These are phyloP conservation scores for Apophysomyces elegans DNA, from an alignment of 371 early-diverging fungal species.

Conservation along the genomic window DNA sequence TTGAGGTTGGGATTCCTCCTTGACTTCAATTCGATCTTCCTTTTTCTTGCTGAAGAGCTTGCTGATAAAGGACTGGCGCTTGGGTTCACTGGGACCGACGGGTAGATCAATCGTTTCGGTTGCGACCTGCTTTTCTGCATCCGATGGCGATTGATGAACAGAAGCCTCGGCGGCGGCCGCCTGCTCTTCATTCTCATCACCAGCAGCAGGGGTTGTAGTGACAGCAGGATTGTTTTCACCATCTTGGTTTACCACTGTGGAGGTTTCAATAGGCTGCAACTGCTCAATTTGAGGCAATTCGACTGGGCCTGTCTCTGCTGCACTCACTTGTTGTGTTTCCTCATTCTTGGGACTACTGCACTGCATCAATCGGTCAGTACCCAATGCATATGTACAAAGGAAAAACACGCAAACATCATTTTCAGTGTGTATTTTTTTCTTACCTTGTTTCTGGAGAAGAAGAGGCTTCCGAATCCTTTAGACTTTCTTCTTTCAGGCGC, in stretches of 20 bases:
- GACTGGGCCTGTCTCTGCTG: conserved; percentile 11
- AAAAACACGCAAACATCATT: not conserved
- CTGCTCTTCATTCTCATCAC: conserved; percentile 1
- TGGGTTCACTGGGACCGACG: conserved; percentile 49
- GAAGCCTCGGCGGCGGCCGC: not conserved
- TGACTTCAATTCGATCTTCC: conserved; percentile 18
- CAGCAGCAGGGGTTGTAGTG: not conserved
- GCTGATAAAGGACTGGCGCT: conserved; percentile 29
- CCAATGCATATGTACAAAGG: not conserved
- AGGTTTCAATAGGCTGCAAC: conserved; percentile 13
- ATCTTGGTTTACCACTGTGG: conserved; percentile 5
- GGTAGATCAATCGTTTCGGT: not conserved
- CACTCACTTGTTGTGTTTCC: conserved; percentile 8
- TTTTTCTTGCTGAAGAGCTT: conserved; percentile 30
- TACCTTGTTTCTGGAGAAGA: conserved; percentile 23
- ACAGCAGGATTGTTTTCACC: not conserved
- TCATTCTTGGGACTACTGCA: conserved; percentile 8
- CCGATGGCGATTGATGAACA: not conserved
- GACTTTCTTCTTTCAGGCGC: conserved; percentile 17
- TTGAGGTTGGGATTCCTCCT: conserved; percentile 7
- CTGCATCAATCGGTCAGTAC: not conserved
- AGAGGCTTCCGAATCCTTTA: conserved; percentile 19
- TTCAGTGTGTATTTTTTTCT: not conserved
- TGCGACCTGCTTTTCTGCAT: not conserved
- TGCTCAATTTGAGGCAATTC: conserved; percentile 23